Conservation (phyloP, 2,329 filamentous ascomycete genomes). For the Ophiostoma novo-ulmi region DNA sequence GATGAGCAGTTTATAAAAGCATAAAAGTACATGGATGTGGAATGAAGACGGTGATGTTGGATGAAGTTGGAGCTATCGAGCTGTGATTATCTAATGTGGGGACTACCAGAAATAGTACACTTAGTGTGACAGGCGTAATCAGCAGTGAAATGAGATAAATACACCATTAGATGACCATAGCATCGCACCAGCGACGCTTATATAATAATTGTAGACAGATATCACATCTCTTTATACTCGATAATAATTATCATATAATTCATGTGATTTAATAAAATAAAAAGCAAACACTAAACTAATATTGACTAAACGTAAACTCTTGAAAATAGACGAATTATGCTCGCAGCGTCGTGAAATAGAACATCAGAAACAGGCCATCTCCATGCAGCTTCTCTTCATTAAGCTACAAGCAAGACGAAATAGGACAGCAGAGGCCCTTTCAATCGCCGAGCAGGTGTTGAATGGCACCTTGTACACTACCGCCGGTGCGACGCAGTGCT, state of each 20-base stretch:
- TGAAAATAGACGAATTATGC: not conserved
- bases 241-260: not conserved
- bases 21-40: not conserved
- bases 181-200: not conserved
- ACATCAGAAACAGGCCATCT: slow-evolving; percentile 9
- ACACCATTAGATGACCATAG: not conserved
- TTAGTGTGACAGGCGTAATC: not conserved
- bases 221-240: not conserved
- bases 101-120: not conserved
- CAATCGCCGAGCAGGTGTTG: slow-evolving; percentile 59
- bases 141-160: not conserved
- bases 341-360: not conserved
- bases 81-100: not conserved
- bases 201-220: not conserved
- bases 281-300: not conserved
- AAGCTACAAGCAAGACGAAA: not conserved
- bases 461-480: slow-evolving; percentile 88
- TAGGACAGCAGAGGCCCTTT: no score
- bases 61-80: not conserved
- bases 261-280: not conserved
- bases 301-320: not conserved
- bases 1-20: not conserved
- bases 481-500: slow-evolving; percentile 80
- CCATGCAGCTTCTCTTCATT: not conserved
- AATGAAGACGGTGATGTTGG: not conserved